These are phyloP conservation scores for Abrus pulchellus DNA, from an alignment of 306 rosid genomes.

Conservation along the genomic window DNA sequence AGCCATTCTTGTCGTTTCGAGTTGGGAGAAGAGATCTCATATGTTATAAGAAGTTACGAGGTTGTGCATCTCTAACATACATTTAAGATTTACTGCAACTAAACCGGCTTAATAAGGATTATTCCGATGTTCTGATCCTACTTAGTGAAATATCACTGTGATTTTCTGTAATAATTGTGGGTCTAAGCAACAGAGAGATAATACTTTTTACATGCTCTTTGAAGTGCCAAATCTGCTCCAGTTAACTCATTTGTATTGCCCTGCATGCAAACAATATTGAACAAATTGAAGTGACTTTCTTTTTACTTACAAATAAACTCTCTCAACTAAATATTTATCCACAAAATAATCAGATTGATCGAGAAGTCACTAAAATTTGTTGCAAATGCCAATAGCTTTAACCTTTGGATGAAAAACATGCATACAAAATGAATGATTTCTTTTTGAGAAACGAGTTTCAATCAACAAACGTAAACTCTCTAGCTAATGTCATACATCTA, in stretches of 20 bases:
- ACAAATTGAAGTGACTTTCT: background rate
- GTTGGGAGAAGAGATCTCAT: conserved; percentile 26
- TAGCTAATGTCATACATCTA: background rate
- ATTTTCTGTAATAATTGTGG: conserved; percentile 24
- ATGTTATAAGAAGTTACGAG: conserved; percentile 17
- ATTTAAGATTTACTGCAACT: conserved; percentile 12
- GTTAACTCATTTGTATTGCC: background rate
- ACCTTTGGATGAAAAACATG: background rate
- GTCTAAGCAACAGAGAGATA: conserved; percentile 25
- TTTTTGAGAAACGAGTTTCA: background rate
- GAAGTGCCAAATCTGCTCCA: conserved; percentile 21
- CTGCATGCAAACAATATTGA: conserved; percentile 42
- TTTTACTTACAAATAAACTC: conserved; percentile 2
- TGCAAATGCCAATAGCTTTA: background rate
- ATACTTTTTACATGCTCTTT: conserved; percentile 9
- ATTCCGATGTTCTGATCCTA: conserved; percentile 30
- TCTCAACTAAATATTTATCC: background rate
- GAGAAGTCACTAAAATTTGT: background rate
- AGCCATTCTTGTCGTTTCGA: conserved; percentile 16
- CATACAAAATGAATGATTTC: conserved; percentile 5
- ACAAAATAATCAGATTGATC: background rate
- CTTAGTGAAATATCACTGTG: conserved; percentile 10
- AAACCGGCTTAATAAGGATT: conserved; percentile 29
- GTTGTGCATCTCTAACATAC: conserved; percentile 40
- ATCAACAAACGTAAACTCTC: background rate